These are phyloP conservation scores for Eustoma russellianum DNA, from an alignment of 257 asterid genomes.

Conservation along the genomic window DNA sequence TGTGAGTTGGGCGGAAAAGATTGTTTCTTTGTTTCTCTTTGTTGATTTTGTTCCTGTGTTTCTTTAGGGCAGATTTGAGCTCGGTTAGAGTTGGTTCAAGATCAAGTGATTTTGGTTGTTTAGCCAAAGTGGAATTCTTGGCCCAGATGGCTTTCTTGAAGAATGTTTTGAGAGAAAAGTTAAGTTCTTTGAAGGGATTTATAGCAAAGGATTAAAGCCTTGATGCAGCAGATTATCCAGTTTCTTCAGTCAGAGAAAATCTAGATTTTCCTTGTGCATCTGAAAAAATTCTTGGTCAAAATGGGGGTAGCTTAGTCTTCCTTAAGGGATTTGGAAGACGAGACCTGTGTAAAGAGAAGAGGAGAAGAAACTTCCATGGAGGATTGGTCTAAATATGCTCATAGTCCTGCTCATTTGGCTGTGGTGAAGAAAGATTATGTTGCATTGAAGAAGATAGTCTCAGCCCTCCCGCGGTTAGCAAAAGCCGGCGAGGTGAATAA, in stretches of 20 bases:
- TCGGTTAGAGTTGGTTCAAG: conserved; percentile 6
- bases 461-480: conserved; percentile 58
- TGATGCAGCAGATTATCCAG: too few species aligned
- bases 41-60: background rate
- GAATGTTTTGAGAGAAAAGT: too few species aligned
- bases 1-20: too few species aligned
- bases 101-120: conserved; percentile 6
- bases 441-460: conserved; percentile 48
- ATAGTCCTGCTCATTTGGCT: conserved; percentile 82
- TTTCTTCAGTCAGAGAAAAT: background rate
- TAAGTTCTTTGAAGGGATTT: too few species aligned
- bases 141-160: too few species aligned
- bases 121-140: background rate
- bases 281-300: conserved; percentile 1
- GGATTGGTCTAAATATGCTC: conserved; percentile 62
- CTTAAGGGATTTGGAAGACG: conserved; percentile 20
- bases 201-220: too few species aligned
- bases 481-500: conserved; percentile 83
- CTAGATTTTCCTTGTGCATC: background rate
- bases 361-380: conserved; percentile 36
- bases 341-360: conserved; percentile 11
- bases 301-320: conserved; percentile 19
- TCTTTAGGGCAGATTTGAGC: conserved; percentile 12
- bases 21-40: background rate
- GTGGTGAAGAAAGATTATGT: conserved; percentile 58